phyloP scores from a whole-genome alignment of 768 basidiomycete genomes.

The Kwoniella heveanensis region DNA sequence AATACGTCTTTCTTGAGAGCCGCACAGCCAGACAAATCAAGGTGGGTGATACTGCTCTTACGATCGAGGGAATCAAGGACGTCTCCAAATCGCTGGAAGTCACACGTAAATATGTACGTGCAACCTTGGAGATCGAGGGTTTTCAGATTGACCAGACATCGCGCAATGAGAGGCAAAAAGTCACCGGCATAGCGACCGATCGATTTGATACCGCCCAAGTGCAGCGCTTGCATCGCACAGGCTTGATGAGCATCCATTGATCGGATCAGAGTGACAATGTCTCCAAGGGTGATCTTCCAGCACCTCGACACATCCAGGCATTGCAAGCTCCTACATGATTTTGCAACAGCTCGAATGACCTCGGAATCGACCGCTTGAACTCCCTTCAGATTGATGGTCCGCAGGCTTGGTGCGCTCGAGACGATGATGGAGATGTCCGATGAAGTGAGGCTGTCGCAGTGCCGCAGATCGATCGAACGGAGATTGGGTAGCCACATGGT shows the following conservation, averaged over 20 bases:
- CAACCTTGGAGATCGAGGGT: slow-evolving; percentile 78
- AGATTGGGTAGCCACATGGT: slow-evolving; percentile 61
- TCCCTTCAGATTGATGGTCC: slow-evolving; percentile 68
- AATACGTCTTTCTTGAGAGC: slow-evolving; percentile 76
- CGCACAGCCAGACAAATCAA: slow-evolving; percentile 70
- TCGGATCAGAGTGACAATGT: slow-evolving; percentile 43
- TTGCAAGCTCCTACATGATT: slow-evolving; percentile 63
- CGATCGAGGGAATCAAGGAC: slow-evolving; percentile 70
- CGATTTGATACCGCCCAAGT: slow-evolving; percentile 68
- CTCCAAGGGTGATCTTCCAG: slow-evolving; percentile 63
- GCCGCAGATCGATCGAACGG: slow-evolving; percentile 69
- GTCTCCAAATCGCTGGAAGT: slow-evolving; percentile 53
- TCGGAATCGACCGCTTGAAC: slow-evolving; percentile 70
- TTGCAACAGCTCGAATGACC: slow-evolving; percentile 70
- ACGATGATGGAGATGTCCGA: slow-evolving; percentile 72
- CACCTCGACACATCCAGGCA: slow-evolving; percentile 74
- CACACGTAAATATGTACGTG: slow-evolving; percentile 66
- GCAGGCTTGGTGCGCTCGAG: slow-evolving; percentile 65
- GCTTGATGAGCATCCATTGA: slow-evolving; percentile 59
- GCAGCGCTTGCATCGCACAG: slow-evolving; percentile 63
- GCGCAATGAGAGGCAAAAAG: slow-evolving; percentile 68
- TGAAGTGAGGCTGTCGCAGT: slow-evolving; percentile 69
- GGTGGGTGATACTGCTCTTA: slow-evolving; percentile 70
- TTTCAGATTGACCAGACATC: slow-evolving; percentile 70
- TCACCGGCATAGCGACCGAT: slow-evolving; percentile 60